Evolutionary conservation across 306 rosid genomes (phyloP), one percentile per base, ranked within the genome.

Genomic region (Cucurbita pepo): DNA sequence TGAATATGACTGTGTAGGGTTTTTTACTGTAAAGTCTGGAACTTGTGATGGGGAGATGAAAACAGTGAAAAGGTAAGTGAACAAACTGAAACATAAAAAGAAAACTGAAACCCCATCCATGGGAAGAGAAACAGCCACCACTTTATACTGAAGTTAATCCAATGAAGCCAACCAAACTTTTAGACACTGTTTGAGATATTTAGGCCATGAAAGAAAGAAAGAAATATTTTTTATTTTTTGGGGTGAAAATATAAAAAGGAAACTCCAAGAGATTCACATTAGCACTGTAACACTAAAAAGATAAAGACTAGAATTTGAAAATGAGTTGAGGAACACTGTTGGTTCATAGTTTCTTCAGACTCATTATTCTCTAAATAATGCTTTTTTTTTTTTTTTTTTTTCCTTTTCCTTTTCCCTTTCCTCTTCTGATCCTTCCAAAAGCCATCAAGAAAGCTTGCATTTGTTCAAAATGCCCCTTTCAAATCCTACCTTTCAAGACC

Each of bases 251-350:
- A 14, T 25, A 40, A 62, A 38, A 38, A n/a, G 69, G 51, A 40
- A 10, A 45, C 11, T 63, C 77, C 76, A 77, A 78, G 65, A 72
- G 83, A 78, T 76, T 85, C 85, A 82, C 69, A 61, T 69, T 25
- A 15, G 14, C 41, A 75, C 76, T 66, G 72, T 66, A 16, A 77
- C 60, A 59, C 75, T 72, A 63, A 81, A 77, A 80, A 79, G 82
- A 75, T 85, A 80, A 85, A 82, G 81, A 78, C 89, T 82, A 85
- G 76, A 78, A 75, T 83, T 83, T 80, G 81, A 81, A 81, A 78
- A 78, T 55, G 18, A 79, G 62, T 78, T 80, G 73, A 80, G 59
- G 58, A 56, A 65, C 84, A 79, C 88, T 66, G 72, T 66, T 44
- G n/a, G 7, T 66, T 45, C 72, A 22, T 8, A 66, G 47, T 66